phyloP scores from a whole-genome alignment of 2,329 filamentous ascomycete species.

The Calonectria pseudoturangicola region DNA sequence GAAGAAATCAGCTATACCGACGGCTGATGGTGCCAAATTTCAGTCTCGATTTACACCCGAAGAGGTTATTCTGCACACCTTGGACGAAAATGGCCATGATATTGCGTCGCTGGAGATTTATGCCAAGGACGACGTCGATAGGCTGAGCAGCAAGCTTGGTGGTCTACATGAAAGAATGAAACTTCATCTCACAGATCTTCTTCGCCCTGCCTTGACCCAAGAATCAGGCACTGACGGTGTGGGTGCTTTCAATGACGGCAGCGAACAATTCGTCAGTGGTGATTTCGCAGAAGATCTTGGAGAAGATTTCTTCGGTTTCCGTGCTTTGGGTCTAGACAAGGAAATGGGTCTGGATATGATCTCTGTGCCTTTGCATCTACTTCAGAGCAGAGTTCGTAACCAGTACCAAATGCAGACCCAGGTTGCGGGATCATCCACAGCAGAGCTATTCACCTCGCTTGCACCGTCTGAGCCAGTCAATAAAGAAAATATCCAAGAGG shows the following conservation, averaged over 20 bases:
- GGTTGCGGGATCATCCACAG: conserved; percentile 74
- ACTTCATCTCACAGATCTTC: conserved; percentile 90
- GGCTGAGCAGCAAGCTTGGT: conserved; percentile 84
- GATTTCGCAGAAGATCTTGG: conserved; percentile 98
- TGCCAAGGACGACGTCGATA: conserved; percentile 94
- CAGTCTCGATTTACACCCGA: conserved; percentile 86
- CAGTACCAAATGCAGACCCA: conserved; percentile 86
- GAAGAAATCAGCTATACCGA: conserved; percentile 75
- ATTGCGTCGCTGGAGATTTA: conserved; percentile 89
- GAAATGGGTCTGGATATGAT: conserved; percentile 92
- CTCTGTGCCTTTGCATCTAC: conserved; percentile 93
- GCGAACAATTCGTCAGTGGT: conserved; percentile 96
- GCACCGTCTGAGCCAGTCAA: conserved; percentile 85
- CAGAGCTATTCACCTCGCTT: conserved; percentile 80
- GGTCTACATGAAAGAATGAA: conserved; percentile 97
- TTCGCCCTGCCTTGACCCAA: conserved; percentile 87
- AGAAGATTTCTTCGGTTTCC: conserved; percentile 99
- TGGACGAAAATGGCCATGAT: conserved; percentile 89
- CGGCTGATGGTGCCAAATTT: conserved; percentile 64
- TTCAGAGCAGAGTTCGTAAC: conserved; percentile 92
- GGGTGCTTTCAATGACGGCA: conserved; percentile 95
- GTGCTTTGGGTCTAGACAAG: conserved; percentile 91
- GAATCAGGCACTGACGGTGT: conserved; percentile 89
- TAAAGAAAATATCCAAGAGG: conserved; percentile 82
- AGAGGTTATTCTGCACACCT: conserved; percentile 89